Evolutionary conservation across 1,284 basidiomycete genomes (phyloP), one percentile per base, ranked within the genome.

Genomic region (Pulchroboletus neoregius): DNA sequence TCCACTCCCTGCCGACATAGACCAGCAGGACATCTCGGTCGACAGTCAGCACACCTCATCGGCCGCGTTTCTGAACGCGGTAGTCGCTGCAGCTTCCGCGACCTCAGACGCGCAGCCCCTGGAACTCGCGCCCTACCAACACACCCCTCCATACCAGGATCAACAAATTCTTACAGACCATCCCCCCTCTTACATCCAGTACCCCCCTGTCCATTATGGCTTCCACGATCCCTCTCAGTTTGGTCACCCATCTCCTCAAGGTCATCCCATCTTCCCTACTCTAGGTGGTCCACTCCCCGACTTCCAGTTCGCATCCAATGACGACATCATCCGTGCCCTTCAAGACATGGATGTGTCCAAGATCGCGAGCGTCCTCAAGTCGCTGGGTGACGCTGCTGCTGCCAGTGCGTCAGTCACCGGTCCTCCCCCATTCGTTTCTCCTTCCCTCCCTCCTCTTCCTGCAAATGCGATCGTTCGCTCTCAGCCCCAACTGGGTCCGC

Each of bases 321-420:
- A 89, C 47, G 83, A 87, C 44, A 74, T 89, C 35, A 65, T 88
- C 36, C 82, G 80, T 33, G 79, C 78, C 13, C 62, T 89, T 40
- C 84, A 88, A 58, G 77, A 81, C 45, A 69, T 88, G 51, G 87
- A 89, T 54, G 70, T 87, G 41, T 72, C 79, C 40, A 86, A 82
- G 63, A 75, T 89, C 47, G 76, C 82, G 0, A 75, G 71, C 39
- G 80, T 80, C 13, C 68, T 88, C 45, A 81, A 78, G 60, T 75
- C 76, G 5, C 68, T 87, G 0, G 77, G 78, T 6, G 83, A 83
- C 30, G 76, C 76, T 11, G 73, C 76, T 1, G 68, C 70, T 10
- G 69, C 71, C n/a, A 74, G 71, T 51, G 52, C 66, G 2, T 62
- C 70, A n/a, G 61, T 52, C 24, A 56, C 52, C 39, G 66, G 56